Percentiles rank a stretch among this genome's conserved stretches.
These are phyloP conservation scores for Caryopteris hybrid DNA, from an alignment of 305 asterid genomes.

Conservation along the genomic window DNA sequence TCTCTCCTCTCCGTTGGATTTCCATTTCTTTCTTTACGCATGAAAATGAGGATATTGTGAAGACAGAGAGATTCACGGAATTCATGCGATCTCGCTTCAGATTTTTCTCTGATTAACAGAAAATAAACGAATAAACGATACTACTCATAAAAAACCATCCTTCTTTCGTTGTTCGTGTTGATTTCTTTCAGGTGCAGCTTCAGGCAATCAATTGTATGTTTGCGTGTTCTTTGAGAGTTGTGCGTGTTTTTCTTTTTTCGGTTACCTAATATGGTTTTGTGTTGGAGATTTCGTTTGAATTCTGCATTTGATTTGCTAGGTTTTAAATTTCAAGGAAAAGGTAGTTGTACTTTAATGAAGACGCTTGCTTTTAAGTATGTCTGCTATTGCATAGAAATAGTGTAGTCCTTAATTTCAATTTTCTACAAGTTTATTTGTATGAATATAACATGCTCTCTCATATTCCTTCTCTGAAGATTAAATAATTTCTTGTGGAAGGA, in stretches of 20 bases:
- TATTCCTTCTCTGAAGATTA: background rate
- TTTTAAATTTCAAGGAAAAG: background rate
- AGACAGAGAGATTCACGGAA: background rate
- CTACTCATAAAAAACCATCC: conserved; percentile 2
- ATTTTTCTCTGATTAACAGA: background rate
- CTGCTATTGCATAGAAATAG: background rate
- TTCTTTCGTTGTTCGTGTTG: background rate
- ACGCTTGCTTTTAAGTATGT: background rate
- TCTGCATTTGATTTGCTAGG: conserved; percentile 5
- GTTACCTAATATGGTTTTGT: background rate
- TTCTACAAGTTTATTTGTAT: background rate
- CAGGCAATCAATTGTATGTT: conserved; percentile 14
- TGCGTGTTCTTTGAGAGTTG: background rate
- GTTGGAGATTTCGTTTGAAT: background rate
- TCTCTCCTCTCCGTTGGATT: background rate
- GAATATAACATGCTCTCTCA: background rate
- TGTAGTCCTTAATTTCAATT: background rate
- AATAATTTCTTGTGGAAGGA: background rate
- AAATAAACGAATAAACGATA: background rate
- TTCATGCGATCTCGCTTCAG: conserved; percentile 7
- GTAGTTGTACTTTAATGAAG: background rate
- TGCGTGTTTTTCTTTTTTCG: background rate
- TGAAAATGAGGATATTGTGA: background rate
- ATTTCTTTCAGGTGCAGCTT: background rate
- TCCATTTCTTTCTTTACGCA: background rate